These are phyloP conservation scores for Fibroporia radiculosa DNA, from an alignment of 768 basidiomycete genomes.

Conservation along the genomic window DNA sequence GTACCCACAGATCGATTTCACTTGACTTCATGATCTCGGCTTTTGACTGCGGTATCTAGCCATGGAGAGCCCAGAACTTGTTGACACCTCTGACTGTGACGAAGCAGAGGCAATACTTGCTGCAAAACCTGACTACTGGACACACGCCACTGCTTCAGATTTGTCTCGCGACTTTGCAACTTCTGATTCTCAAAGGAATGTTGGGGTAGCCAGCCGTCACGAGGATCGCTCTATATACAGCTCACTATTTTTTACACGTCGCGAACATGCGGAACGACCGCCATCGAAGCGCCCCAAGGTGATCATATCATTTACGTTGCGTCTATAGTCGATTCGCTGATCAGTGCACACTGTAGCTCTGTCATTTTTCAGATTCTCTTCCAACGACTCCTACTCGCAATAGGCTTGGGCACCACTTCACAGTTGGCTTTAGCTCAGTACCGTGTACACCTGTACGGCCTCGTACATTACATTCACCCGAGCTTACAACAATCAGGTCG, in stretches of 20 bases:
- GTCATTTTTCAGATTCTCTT: no score
- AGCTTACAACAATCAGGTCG: neutral
- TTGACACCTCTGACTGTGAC: slow-evolving; percentile 60
- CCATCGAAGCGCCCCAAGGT: slow-evolving; percentile 7
- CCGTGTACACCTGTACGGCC: no score
- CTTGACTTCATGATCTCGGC: no score
- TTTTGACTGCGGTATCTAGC: neutral
- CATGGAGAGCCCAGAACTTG: slow-evolving; percentile 36
- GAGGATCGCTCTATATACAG: neutral
- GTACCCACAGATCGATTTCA: no score
- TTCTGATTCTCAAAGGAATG: neutral
- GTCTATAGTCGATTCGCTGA: no score
- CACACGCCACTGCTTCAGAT: neutral
- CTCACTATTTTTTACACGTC: neutral
- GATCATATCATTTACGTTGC: neutral
- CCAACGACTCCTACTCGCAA: no score
- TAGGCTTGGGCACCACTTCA: no score
- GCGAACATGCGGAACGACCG: neutral
- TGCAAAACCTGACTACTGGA: slow-evolving; percentile 10
- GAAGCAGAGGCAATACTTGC: slow-evolving; percentile 29
- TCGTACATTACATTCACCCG: no score
- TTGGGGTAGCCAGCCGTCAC: neutral
- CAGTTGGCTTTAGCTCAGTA: no score
- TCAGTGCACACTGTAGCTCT: no score
- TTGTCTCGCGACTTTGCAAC: neutral